Evolutionary conservation across 805 yeast genomes (phyloP), one percentile per base, ranked within the genome.

Genomic region (Kodamaea laetipori): DNA sequence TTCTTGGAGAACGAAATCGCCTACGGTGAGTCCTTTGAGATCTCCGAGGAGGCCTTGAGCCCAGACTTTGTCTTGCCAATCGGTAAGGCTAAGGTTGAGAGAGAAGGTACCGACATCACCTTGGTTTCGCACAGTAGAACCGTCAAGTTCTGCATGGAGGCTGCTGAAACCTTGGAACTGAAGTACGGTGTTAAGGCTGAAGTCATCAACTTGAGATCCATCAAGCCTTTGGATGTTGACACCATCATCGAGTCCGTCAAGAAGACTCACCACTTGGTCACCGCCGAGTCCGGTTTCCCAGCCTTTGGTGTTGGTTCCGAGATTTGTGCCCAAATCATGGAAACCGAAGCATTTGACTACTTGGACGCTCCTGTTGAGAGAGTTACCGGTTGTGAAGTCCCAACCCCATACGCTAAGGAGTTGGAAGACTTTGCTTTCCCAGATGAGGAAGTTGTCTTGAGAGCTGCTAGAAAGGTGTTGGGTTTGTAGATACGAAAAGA

Each of bases 361-460:
- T 81, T 94, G 64, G 99, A 94, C 72, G 95, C 98, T 49, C 99
- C 99, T 58, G 88, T 94, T 55, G 95, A 85, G 76, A 89, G 99
- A 79, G 92, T 90, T 60, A 94, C 99, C 47, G 99, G 99, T 69
- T 95, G 98, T 65, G 99, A 94, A 76, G 97, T 90, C 24, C 99
- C 99, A 70, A 94, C 99, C 56, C 99, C 99, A 53, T 94, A 94
- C 66, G 96, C 97, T 58, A 81, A 82, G 70, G 90, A 85, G 74
- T 80, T 94, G 66, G 99, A 94, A 81, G 95, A 86, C 74, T 87
- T 94, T 65, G 97, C 98, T 44, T 94, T 94, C 97, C 99, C 99
- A 70, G 96, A 90, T 67, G 78, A 87, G 44, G 92, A 87, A 62
- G 81, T 90, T 53, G 86, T 94, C 58, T 80, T 86, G 63, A 85